These are phyloP conservation scores for Arctium minus DNA, from an alignment of 129 eudicot genomes.

Conservation along the genomic window DNA sequence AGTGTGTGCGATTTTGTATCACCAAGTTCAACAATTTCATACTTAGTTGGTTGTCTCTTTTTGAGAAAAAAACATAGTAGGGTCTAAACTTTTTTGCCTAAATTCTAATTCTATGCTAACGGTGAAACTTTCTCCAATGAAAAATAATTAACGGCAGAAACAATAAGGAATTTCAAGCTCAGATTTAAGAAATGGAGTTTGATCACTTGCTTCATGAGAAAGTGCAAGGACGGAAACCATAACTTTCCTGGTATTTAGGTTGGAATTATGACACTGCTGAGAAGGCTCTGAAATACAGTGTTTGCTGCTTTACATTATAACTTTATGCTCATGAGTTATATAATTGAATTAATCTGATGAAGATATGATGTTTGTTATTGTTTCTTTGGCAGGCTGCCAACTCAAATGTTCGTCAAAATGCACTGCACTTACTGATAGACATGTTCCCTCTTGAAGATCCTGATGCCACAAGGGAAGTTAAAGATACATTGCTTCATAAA, in stretches of 20 bases:
- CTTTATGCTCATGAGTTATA: not conserved
- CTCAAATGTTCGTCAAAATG: slow-evolving; percentile 94
- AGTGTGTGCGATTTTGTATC: too few species aligned
- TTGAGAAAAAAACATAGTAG: not conserved
- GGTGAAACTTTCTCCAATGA: not conserved
- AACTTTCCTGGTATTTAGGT: not conserved
- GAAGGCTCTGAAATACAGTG: not conserved
- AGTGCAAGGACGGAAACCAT: not conserved
- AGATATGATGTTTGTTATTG: not conserved
- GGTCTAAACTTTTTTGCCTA: not conserved
- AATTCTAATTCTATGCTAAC: not conserved
- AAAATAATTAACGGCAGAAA: not conserved
- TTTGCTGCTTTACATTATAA: not conserved
- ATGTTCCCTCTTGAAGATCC: slow-evolving; percentile 97
- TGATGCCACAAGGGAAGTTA: slow-evolving; percentile 76
- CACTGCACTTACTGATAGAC: slow-evolving; percentile 78
- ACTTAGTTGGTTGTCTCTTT: not conserved
- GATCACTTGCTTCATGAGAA: not conserved
- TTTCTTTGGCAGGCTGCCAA: slow-evolving; percentile 78
- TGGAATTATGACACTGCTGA: not conserved
- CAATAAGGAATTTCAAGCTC: not conserved
- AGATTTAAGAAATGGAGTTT: not conserved
- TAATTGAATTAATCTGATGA: slow-evolving; percentile 13
- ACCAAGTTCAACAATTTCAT: too few species aligned
- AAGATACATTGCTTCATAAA: slow-evolving; percentile 68